Base-by-base conservation (phyloP, 208 protist genomes). In the Trypanosomatidae sp. region DNA sequence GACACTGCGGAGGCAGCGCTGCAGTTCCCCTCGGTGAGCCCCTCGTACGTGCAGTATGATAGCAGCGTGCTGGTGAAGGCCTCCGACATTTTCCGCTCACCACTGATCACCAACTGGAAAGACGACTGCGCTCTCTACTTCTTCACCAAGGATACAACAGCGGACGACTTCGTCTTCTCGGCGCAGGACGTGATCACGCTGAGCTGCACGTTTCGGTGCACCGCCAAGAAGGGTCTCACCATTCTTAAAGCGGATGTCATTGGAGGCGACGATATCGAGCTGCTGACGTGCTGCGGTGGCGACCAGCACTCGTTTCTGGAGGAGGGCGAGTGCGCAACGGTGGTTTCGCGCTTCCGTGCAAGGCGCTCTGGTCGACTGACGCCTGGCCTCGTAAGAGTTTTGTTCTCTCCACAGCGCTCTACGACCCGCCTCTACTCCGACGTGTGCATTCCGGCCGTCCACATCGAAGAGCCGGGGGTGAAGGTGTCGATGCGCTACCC, bases 341-440 rank as follows among this genome's bases (percentile, higher is more conserved):
- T 93, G 53, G 69, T 81, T 46, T 65, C 82, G 5, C 84, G 76
- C 49, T 64, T 93, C 53, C 56, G 71, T 46, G 66, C 78, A 8
- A 53, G 66, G 46, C 58, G 69, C 41, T 44, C 55, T 10, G 85
- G 87, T 6, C 71, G 50, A 22, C 55, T 84, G 62, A 73, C 73
- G 30, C 74, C 82, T 43, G 89, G 89, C 10, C 86, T 93, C 60
- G n/a, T 93, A 46, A 77, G 84, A 17, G 71, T 93, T 28, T 17
- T 85, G 50, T 81, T 91, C 59, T 52, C 74, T 7, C 81, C 82
- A 13, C 62, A 73, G 39, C 58, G 62, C 46, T 62, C 67, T 8
- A 53, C 71, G 19, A 62, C 79, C 58, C 78, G 68, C 44, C 72
- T 90, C 41, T 78, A 84, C 41, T 83, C 80, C 2, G 82, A 90